Conservation (phyloP, 2,329 filamentous ascomycete genomes). For the Magnaporthales sp. region DNA sequence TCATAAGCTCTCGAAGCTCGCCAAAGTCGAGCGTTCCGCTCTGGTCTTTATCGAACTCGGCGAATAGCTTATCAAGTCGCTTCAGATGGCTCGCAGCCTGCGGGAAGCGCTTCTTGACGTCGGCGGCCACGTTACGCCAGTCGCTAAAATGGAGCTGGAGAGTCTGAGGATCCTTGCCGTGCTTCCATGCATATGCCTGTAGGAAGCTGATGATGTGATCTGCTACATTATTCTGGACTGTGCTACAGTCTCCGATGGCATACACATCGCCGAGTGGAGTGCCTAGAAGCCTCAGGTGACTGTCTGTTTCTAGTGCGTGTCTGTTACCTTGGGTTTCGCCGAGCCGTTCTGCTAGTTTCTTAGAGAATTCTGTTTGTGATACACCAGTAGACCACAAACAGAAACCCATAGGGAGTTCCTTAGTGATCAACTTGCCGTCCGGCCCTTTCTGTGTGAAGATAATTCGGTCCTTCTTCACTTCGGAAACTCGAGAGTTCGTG, state of each 20-base stretch:
- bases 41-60: conserved; percentile 86
- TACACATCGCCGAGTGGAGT: conserved; percentile 92
- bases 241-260: conserved; percentile 90
- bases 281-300: conserved; percentile 81
- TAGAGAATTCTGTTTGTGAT: conserved; percentile 71
- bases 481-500: conserved; percentile 88
- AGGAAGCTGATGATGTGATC: conserved; percentile 88
- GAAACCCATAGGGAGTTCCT: conserved; percentile 92
- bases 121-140: conserved; percentile 76
- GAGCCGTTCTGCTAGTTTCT: conserved; percentile 69
- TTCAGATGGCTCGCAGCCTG: conserved; percentile 82
- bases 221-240: conserved; percentile 94
- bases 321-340: conserved; percentile 72
- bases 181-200: conserved; percentile 82
- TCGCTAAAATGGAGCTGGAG: conserved; percentile 78
- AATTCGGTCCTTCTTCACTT: conserved; percentile 76
- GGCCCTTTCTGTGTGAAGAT: conserved; percentile 77
- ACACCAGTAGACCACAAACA: conserved; percentile 98
- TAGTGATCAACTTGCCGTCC: conserved; percentile 66
- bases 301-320: conserved; percentile 89
- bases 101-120: conserved; percentile 82
- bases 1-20: conserved; percentile 79
- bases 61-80: conserved; percentile 84
- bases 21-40: conserved; percentile 89
- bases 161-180: conserved; percentile 81